Evolutionary conservation across 2,329 filamentous ascomycete genomes (phyloP).

Genomic region (Aureobasidium lini): DNA sequence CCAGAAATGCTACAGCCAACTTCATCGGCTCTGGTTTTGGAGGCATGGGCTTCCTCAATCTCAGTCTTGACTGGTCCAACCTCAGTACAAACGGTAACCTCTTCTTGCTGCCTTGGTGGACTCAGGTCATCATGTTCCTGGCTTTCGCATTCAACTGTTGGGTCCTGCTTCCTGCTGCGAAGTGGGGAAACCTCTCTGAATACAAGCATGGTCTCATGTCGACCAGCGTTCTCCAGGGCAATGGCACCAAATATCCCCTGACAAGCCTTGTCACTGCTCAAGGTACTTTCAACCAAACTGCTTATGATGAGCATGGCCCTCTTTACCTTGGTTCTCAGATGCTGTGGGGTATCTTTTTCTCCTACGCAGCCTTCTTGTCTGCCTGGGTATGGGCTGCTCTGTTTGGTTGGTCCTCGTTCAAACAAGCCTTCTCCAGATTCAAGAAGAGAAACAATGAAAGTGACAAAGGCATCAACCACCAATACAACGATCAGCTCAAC

Average conservation of each 20-base stretch:
- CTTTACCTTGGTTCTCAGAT: conserved; percentile 52
- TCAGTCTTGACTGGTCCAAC: conserved; percentile 55
- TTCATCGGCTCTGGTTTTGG: conserved; percentile 55
- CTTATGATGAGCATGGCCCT: conserved; percentile 42
- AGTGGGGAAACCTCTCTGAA: conserved; percentile 48
- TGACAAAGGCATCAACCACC: conserved; percentile 42
- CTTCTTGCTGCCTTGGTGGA: conserved; percentile 51
- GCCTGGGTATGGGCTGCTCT: conserved; percentile 52
- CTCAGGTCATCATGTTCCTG: conserved; percentile 48
- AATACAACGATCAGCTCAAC: conserved; percentile 53
- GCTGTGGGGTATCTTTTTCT: conserved; percentile 54
- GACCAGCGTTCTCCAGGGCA: conserved; percentile 40
- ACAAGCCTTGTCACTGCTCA: conserved; percentile 35
- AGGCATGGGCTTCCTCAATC: conserved; percentile 54
- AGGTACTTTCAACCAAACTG: conserved; percentile 43
- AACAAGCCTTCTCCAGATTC: conserved; percentile 30
- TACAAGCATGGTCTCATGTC: conserved; percentile 52
- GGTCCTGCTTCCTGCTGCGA: conserved; percentile 52
- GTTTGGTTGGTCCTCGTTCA: conserved; percentile 39
- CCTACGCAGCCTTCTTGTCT: conserved; percentile 52
- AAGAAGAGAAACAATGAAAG: conserved; percentile 40
- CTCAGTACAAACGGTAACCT: conserved; percentile 45
- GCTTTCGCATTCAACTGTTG: conserved; percentile 52
- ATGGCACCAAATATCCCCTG: conserved; percentile 42
- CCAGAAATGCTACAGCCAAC: conserved; percentile 50